These are phyloP conservation scores for Vitis vinifera DNA, from an alignment of 164 flowering plant genomes.

Conservation along the genomic window DNA sequence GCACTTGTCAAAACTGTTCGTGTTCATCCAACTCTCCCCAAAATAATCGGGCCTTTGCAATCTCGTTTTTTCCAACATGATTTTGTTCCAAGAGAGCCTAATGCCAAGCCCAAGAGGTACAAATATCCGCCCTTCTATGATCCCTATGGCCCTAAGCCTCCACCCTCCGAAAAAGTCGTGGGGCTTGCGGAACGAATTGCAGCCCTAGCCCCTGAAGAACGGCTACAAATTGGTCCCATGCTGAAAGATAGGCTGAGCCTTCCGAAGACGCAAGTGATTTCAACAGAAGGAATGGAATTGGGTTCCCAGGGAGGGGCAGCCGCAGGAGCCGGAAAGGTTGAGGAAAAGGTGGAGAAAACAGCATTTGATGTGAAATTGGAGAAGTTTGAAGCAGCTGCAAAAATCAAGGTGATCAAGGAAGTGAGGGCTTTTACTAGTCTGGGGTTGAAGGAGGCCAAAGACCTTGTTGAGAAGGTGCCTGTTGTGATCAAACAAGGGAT, in stretches of 20 bases:
- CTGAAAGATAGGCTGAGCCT: constrained; percentile 46
- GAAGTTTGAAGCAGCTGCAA: constrained; percentile 76
- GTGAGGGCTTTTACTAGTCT: constrained; percentile 69
- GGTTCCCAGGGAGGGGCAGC: constrained; percentile 45
- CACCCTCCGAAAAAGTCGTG: constrained; percentile 71
- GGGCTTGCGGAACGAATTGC: constrained; percentile 76
- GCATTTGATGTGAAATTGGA: constrained; percentile 84
- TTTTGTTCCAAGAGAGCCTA: constrained; percentile 66
- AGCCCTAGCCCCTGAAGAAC: constrained; percentile 68
- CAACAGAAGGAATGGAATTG: constrained; percentile 60
- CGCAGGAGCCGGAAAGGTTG: constrained; percentile 41
- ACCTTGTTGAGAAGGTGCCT: constrained; percentile 81
- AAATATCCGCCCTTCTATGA: constrained; percentile 72
- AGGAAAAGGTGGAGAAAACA: constrained; percentile 76
- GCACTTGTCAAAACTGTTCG: constrained; percentile 29
- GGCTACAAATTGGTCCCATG: constrained; percentile 54
- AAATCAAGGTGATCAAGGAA: constrained; percentile 90
- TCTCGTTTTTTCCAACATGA: constrained; percentile 56
- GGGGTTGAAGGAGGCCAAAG: constrained; percentile 90
- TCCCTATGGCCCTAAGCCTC: constrained; percentile 82
- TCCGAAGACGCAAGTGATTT: constrained; percentile 60
- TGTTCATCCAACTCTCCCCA: constrained; percentile 17
- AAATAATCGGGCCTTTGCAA: constrained; percentile 33
- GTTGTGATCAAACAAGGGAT: constrained; percentile 69
- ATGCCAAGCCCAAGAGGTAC: constrained; percentile 64